Evolutionary conservation across 495 filamentous ascomycete genomes (phyloP).

Genomic region (Penicillium bialowiezense): DNA sequence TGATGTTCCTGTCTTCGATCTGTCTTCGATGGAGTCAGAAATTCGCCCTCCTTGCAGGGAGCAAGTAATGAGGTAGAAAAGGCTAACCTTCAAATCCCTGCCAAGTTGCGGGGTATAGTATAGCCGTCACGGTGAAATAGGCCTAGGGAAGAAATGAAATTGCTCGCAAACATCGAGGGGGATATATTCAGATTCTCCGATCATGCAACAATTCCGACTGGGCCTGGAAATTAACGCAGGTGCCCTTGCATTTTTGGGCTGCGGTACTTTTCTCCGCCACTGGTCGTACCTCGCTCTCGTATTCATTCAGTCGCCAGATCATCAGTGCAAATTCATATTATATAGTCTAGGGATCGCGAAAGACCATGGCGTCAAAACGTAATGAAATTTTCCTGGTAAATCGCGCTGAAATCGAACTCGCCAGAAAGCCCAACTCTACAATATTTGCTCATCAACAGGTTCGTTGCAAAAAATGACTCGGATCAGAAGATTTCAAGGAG

Average conservation of each 20-base stretch:
- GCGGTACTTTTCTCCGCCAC: background rate
- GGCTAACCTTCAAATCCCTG: background rate
- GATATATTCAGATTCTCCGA: background rate
- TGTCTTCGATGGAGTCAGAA: background rate
- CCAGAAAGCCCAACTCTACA: slow-evolving; percentile 1
- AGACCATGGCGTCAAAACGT: slow-evolving; percentile 20
- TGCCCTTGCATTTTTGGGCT: background rate
- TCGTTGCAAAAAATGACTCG: slow-evolving; percentile 10
- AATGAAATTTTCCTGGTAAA: slow-evolving; percentile 9
- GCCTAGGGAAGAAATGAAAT: too few relatives aligned
- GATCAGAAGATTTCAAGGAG: slow-evolving; percentile 3
- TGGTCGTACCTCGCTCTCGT: background rate
- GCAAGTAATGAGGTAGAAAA: background rate
- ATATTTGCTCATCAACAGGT: slow-evolving; percentile 4
- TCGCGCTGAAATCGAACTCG: slow-evolving; percentile 4
- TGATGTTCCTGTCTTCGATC: background rate
- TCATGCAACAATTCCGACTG: background rate
- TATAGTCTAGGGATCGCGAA: slow-evolving; percentile 23
- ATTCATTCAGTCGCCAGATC: background rate
- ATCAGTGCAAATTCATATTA: too few relatives aligned
- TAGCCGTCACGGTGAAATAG: slow-evolving; percentile 1
- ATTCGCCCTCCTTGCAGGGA: background rate
- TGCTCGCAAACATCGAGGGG: background rate
- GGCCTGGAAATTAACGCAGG: background rate
- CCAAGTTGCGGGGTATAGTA: slow-evolving; percentile 5